Percentiles rank a stretch among this genome's conserved stretches.
Conservation (phyloP, 768 basidiomycete species). For the Terana coerulea region DNA sequence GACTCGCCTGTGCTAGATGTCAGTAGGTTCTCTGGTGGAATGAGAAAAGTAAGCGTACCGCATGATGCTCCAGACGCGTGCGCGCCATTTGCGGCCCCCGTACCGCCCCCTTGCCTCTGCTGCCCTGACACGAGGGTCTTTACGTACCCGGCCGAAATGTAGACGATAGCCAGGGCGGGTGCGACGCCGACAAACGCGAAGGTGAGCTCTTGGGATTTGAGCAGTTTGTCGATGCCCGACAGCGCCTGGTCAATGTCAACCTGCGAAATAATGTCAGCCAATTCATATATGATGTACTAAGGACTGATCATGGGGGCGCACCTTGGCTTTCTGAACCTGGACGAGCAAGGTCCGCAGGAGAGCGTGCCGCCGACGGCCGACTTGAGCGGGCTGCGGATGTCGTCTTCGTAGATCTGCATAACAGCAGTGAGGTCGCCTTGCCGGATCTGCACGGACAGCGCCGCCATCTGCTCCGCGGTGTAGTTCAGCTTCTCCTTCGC, state of each 20-base stretch:
- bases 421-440: slow-evolving; percentile 86
- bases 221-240: slow-evolving; percentile 86
- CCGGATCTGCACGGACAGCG: slow-evolving; percentile 61
- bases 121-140: slow-evolving; percentile 45
- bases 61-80: slow-evolving; percentile 67
- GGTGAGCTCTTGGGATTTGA: slow-evolving; percentile 91
- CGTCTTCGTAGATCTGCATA: slow-evolving; percentile 84
- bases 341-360: slow-evolving; percentile 84
- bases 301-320: slow-evolving; percentile 22
- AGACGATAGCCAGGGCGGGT: slow-evolving; percentile 79
- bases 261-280: slow-evolving; percentile 33
- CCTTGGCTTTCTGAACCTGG: slow-evolving; percentile 95
- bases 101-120: slow-evolving; percentile 46
- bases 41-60: slow-evolving; percentile 38
- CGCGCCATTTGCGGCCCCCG: slow-evolving; percentile 53
- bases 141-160: slow-evolving; percentile 56
- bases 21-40: not conserved
- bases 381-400: slow-evolving; percentile 83
- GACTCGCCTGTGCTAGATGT: slow-evolving; percentile 43
- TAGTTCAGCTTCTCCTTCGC: slow-evolving; percentile 79
- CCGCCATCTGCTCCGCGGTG: slow-evolving; percentile 55
- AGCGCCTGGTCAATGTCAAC: slow-evolving; percentile 92
- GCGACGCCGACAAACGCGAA: slow-evolving; percentile 98
- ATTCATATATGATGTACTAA: no score
- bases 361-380: slow-evolving; percentile 76